A percentile compares a stretch with the other conserved stretches of the same genome.
phyloP scores from a whole-genome alignment of 306 rosid species.

The Malus orientalis region DNA sequence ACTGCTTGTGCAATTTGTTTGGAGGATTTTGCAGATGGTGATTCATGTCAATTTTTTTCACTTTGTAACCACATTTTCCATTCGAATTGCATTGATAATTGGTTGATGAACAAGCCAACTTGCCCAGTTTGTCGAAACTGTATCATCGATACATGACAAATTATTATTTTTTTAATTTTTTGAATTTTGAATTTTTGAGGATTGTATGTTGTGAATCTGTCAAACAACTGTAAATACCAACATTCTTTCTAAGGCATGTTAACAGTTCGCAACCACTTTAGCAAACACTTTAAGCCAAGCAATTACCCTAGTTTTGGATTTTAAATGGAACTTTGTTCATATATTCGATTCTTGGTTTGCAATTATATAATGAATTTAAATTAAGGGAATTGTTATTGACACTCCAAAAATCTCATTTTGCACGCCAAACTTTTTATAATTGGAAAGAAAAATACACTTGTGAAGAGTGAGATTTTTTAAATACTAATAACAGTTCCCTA shows the following conservation, averaged over 20 bases:
- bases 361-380: not conserved
- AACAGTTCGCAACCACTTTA: not conserved
- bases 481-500: not conserved
- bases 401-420: no score
- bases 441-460: no score
- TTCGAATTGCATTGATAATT: constrained; percentile 43
- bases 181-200: not conserved
- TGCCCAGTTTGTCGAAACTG: constrained; percentile 34
- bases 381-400: not conserved
- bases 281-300: not conserved
- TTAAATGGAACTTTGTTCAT: not conserved
- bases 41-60: constrained; percentile 49
- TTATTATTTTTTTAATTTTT: not conserved
- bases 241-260: not conserved
- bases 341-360: not conserved
- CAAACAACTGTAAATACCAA: not conserved
- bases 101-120: constrained; percentile 41
- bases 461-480: no score
- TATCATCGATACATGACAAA: not conserved
- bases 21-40: constrained; percentile 42
- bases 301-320: not conserved
- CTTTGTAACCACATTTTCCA: constrained; percentile 51
- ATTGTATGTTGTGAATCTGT: not conserved
- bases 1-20: constrained; percentile 49
- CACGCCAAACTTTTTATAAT: no score